Evolutionary conservation across 2,329 filamentous ascomycete species (phyloP).

Genomic region (Beauveria australis): DNA sequence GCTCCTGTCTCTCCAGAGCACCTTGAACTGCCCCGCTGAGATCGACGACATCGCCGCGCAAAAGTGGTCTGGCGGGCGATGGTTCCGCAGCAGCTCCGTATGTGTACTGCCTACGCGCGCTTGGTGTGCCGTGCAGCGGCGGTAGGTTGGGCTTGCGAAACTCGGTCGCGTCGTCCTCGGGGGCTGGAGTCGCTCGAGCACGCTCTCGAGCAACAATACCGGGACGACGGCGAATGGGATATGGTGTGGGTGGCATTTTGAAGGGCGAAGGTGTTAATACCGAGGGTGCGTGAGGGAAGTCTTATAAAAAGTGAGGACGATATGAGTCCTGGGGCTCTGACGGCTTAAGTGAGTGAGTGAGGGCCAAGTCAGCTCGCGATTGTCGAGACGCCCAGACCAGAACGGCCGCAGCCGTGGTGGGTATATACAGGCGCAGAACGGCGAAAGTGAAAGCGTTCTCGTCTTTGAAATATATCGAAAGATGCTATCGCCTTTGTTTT

Average conservation of each 20-base stretch:
- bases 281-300: background rate
- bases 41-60: constrained; percentile 16
- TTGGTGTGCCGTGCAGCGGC: constrained; percentile 24
- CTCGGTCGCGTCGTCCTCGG: background rate
- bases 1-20: constrained; percentile 17
- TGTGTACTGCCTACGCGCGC: constrained; percentile 28
- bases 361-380: background rate
- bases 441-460: background rate
- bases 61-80: constrained; percentile 15
- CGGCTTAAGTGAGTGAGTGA: constrained; percentile 4
- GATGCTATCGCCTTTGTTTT: constrained; percentile 1
- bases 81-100: constrained; percentile 31
- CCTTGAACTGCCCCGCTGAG: constrained; percentile 23
- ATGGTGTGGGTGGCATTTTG: constrained; percentile 15
- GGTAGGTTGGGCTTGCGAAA: constrained; percentile 21
- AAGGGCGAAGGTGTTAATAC: background rate
- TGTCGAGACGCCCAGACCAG: background rate
- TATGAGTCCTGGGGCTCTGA: background rate
- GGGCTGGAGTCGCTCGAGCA: background rate
- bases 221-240: constrained; percentile 1
- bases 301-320: background rate
- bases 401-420: background rate
- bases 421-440: background rate
- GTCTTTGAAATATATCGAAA: constrained; percentile 8
- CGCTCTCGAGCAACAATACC: background rate